Percentiles rank a stretch among this genome's conserved stretches.
These are phyloP conservation scores for Eustoma russellianum DNA, from an alignment of 257 asterid genomes.

Conservation along the genomic window DNA sequence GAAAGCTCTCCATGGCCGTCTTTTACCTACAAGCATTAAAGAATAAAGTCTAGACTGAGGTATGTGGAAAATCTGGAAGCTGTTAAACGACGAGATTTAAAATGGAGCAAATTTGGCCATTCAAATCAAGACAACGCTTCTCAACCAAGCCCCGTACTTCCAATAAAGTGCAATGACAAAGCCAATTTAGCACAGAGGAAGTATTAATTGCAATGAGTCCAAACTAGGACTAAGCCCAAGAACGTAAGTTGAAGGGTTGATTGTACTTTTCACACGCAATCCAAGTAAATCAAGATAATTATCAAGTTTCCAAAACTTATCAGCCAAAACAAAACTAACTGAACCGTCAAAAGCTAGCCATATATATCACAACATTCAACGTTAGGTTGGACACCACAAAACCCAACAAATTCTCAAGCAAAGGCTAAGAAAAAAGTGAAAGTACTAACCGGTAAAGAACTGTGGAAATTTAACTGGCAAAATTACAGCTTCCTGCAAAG, in stretches of 20 bases:
- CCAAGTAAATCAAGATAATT: not conserved
- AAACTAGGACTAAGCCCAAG: too few relatives aligned
- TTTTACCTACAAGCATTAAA: conserved; percentile 50
- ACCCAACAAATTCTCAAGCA: not conserved
- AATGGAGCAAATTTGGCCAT: not conserved
- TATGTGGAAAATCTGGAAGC: not conserved
- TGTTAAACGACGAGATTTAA: not conserved
- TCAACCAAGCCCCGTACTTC: not conserved
- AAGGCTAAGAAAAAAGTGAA: not conserved
- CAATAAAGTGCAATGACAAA: not conserved
- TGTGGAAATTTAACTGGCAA: conserved; percentile 97
- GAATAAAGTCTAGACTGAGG: not conserved
- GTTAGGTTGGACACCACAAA: not conserved
- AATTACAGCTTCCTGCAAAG: conserved; percentile 96
- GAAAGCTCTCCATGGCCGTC: conserved; percentile 98
- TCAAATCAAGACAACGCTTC: not conserved
- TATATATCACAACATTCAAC: conserved; percentile 1
- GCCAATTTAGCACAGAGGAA: too few relatives aligned
- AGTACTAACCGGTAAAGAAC: conserved; percentile 70
- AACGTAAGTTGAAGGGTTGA: too few relatives aligned
- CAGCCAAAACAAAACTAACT: conserved; percentile 4
- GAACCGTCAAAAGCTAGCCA: not conserved
- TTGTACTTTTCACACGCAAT: not conserved
- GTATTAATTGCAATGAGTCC: too few relatives aligned
- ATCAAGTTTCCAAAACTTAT: not conserved